A percentile compares a stretch with the other conserved stretches of the same genome.
phyloP scores from a whole-genome alignment of 805 yeast genomes.

The Candida suzukii region DNA sequence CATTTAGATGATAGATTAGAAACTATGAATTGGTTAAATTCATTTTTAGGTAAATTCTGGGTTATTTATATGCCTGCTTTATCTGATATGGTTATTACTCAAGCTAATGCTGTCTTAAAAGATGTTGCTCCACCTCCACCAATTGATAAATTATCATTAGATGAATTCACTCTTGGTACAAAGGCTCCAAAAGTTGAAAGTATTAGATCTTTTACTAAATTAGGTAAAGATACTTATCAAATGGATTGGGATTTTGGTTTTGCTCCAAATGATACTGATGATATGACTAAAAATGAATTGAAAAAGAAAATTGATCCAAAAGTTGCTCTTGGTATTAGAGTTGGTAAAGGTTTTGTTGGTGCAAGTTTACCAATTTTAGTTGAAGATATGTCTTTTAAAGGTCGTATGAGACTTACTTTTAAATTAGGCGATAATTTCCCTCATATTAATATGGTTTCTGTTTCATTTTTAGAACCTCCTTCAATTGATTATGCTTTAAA shows the following conservation, averaged over 20 bases:
- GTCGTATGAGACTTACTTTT: slow-evolving; percentile 59
- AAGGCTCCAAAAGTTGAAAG: slow-evolving; percentile 72
- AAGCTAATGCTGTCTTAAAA: slow-evolving; percentile 60
- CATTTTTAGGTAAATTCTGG: slow-evolving; percentile 77
- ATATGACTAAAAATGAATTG: slow-evolving; percentile 73
- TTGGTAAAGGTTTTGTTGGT: slow-evolving; percentile 76
- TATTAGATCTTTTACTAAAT: slow-evolving; percentile 65
- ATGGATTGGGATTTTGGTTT: slow-evolving; percentile 83
- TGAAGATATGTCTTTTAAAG: slow-evolving; percentile 72
- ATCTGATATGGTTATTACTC: slow-evolving; percentile 64
- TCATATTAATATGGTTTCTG: slow-evolving; percentile 65
- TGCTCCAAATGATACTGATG: slow-evolving; percentile 76
- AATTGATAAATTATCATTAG: slow-evolving; percentile 64
- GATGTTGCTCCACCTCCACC: slow-evolving; percentile 81
- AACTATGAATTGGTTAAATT: slow-evolving; percentile 77
- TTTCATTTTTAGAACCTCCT: slow-evolving; percentile 73
- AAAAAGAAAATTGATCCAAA: slow-evolving; percentile 69
- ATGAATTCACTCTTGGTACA: slow-evolving; percentile 74
- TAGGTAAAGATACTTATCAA: slow-evolving; percentile 60
- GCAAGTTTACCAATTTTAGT: slow-evolving; percentile 72
- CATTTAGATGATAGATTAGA: slow-evolving; percentile 57
- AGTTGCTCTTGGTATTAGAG: slow-evolving; percentile 71
- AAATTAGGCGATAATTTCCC: slow-evolving; percentile 63
- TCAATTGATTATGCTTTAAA: slow-evolving; percentile 71
- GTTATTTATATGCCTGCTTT: slow-evolving; percentile 83